These are phyloP conservation scores for Cystobasidium tubakii DNA, from an alignment of 768 basidiomycete species.

Conservation along the genomic window DNA sequence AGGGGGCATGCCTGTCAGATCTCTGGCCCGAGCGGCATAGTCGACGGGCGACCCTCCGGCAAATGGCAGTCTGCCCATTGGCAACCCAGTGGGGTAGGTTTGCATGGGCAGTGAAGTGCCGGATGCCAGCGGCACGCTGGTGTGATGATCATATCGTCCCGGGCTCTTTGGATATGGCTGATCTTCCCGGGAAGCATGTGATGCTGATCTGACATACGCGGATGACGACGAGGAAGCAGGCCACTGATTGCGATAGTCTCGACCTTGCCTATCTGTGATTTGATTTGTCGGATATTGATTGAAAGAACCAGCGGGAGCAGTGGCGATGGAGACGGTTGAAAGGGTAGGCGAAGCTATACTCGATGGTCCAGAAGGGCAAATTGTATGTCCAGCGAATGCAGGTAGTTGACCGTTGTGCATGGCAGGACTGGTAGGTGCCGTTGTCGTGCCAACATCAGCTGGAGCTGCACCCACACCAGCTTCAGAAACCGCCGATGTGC, in stretches of 20 bases:
- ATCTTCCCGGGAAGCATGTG: background rate
- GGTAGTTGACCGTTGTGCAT: background rate
- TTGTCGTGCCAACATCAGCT: constrained; percentile 15
- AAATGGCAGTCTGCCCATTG: background rate
- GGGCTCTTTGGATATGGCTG: background rate
- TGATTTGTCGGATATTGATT: background rate
- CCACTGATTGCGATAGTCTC: background rate
- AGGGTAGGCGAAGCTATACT: constrained; percentile 6
- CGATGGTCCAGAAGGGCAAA: background rate
- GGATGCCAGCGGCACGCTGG: background rate
- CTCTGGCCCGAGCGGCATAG: background rate
- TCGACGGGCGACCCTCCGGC: background rate
- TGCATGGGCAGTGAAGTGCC: constrained; percentile 4
- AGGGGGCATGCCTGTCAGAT: background rate
- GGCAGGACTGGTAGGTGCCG: constrained; percentile 34
- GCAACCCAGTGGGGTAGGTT: background rate
- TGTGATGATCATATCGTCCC: background rate
- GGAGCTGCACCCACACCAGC: constrained; percentile 13
- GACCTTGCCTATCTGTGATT: background rate
- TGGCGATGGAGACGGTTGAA: background rate
- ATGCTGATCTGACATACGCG: background rate
- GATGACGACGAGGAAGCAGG: background rate
- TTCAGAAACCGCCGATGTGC: constrained; percentile 13
- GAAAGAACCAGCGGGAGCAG: background rate
- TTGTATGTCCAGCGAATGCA: background rate